These are phyloP conservation scores for Mycena pura DNA, from an alignment of 768 basidiomycete species.

Conservation along the genomic window DNA sequence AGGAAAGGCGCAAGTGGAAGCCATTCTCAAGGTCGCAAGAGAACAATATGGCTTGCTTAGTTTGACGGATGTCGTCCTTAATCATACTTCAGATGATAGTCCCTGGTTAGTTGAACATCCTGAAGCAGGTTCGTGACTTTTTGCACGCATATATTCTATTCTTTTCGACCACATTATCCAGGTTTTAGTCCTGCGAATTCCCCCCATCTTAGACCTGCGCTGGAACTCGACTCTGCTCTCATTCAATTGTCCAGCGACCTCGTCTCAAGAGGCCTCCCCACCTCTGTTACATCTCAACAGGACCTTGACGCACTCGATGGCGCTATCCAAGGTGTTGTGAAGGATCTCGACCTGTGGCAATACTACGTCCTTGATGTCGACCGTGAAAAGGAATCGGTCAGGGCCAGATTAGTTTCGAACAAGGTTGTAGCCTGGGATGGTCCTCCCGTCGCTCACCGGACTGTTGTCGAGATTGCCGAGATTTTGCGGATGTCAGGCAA, in stretches of 20 bases:
- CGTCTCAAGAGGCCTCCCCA: constrained; percentile 72
- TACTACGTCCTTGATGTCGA: constrained; percentile 88
- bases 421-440: constrained; percentile 67
- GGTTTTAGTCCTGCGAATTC: constrained; percentile 92
- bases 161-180: constrained; percentile 34
- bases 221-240: constrained; percentile 90
- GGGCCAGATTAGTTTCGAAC: constrained; percentile 56
- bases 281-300: constrained; percentile 60
- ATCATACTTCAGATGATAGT: constrained; percentile 96
- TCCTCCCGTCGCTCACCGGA: constrained; percentile 61
- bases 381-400: constrained; percentile 66
- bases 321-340: constrained; percentile 67
- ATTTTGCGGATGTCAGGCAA: constrained; percentile 60
- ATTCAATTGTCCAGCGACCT: constrained; percentile 80
- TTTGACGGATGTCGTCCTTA: constrained; percentile 94
- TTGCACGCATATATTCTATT: neutral
- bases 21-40: constrained; percentile 71
- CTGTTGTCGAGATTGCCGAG: constrained; percentile 68
- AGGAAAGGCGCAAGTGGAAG: constrained; percentile 63
- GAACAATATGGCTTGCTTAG: constrained; percentile 90
- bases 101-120: constrained; percentile 93
- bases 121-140: constrained; percentile 76
- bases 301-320: constrained; percentile 74
- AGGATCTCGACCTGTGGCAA: constrained; percentile 84
- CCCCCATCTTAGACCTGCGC: constrained; percentile 90